Conservation (phyloP, 2,329 filamentous ascomycete genomes). For the Aspergillus piperis region DNA sequence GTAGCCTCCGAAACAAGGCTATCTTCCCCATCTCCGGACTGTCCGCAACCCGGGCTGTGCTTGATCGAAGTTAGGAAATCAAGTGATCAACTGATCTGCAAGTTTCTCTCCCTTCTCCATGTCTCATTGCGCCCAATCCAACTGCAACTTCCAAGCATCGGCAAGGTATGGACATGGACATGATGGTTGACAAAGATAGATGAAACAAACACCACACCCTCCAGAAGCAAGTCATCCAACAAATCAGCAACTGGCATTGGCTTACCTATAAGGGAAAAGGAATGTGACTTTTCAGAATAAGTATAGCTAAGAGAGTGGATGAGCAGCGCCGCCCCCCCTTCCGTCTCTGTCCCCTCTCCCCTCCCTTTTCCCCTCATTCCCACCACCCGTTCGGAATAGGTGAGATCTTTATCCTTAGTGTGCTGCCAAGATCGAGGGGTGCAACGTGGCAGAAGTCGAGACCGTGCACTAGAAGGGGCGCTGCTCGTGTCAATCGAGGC, state of each 20-base stretch:
- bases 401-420: constrained; percentile 32
- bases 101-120: neutral
- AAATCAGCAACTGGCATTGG: neutral
- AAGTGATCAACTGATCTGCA: constrained; percentile 5
- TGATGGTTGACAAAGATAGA: constrained; percentile 1
- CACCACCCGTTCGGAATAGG: constrained; percentile 18
- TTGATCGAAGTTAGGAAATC: neutral
- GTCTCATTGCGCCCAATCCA: neutral
- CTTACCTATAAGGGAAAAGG: neutral
- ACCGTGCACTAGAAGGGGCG: constrained; percentile 17
- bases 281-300: neutral
- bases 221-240: neutral
- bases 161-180: neutral
- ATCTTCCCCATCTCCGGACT: neutral
- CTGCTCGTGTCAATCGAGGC: constrained; percentile 5
- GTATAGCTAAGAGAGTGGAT: neutral
- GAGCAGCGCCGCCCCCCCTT: neutral
- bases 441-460: constrained; percentile 27
- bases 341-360: no score
- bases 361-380: neutral
- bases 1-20: constrained; percentile 4
- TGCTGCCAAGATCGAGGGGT: constrained; percentile 29
- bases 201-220: neutral
- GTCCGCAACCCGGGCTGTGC: neutral
- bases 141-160: neutral